Conservation (phyloP, 2,329 filamentous ascomycete species). For the Ascochyta fabae region DNA sequence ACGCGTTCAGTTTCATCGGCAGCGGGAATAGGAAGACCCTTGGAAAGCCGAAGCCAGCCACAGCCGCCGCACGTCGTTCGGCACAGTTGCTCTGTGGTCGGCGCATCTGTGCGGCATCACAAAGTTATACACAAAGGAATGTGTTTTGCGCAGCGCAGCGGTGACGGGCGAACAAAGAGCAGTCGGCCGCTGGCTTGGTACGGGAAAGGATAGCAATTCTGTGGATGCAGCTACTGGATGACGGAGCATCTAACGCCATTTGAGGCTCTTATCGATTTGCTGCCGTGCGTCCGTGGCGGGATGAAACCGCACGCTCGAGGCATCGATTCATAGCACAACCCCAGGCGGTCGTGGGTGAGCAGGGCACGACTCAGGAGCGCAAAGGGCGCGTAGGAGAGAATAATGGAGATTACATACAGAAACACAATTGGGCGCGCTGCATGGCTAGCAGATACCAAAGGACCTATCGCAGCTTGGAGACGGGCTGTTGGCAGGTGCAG, state of each 20-base stretch:
- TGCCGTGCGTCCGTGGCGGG: conserved; percentile 19
- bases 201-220: conserved; percentile 1
- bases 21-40: conserved; percentile 13
- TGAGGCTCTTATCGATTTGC: conserved; percentile 34
- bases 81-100: conserved; percentile 12
- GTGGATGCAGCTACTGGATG: conserved; percentile 10
- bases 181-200: background rate
- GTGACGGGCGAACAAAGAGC: conserved; percentile 1
- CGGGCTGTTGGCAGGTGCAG: conserved; percentile 22
- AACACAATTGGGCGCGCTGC: conserved; percentile 26
- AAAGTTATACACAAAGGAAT: no score
- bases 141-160: background rate
- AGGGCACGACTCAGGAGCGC: conserved; percentile 26
- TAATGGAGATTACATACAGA: conserved; percentile 24
- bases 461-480: conserved; percentile 10
- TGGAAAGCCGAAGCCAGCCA: conserved; percentile 13
- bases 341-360: conserved; percentile 8
- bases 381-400: conserved; percentile 21
- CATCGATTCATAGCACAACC: conserved; percentile 14
- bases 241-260: conserved; percentile 15
- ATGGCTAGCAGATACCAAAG: conserved; percentile 18
- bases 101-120: background rate
- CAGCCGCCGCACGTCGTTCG: conserved; percentile 17
- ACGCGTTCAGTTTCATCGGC: conserved; percentile 16
- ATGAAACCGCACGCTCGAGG: conserved; percentile 19